Conservation (phyloP, 2,329 filamentous ascomycete species). For the Ophiostoma ips region DNA sequence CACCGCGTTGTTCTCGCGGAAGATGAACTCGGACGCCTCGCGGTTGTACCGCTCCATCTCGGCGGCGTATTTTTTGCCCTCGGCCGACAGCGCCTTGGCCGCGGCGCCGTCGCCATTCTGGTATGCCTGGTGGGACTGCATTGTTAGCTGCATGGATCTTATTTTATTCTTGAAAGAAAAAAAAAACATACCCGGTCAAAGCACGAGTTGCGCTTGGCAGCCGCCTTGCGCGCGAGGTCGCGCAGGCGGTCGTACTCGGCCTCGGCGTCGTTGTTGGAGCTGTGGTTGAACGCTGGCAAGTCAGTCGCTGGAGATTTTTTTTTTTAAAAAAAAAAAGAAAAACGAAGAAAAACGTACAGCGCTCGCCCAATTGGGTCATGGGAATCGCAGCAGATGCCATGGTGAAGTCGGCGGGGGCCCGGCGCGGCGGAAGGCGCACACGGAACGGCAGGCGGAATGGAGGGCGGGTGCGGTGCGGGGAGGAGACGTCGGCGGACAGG, state of each 20-base stretch:
- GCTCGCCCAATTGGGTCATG: constrained; percentile 30
- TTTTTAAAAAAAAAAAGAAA: too few species aligned
- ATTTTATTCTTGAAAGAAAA: too few species aligned
- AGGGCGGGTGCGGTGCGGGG: too few species aligned
- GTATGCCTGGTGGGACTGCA: constrained; percentile 67
- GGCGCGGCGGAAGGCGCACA: neutral
- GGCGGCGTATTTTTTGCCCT: constrained; percentile 71
- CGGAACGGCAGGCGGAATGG: neutral
- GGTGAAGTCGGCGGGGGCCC: neutral
- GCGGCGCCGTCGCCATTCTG: constrained; percentile 62
- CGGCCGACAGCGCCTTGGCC: constrained; percentile 73
- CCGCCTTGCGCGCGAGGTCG: constrained; percentile 68
- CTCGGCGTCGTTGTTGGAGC: constrained; percentile 53
- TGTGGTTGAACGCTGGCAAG: constrained; percentile 58
- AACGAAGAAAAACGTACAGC: constrained; percentile 29
- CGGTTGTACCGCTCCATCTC: constrained; percentile 81
- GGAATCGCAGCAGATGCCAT: constrained; percentile 19
- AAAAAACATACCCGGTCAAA: constrained; percentile 50
- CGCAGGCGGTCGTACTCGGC: constrained; percentile 86
- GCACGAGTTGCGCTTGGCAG: constrained; percentile 61
- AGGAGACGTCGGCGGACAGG: too few species aligned
- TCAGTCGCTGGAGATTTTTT: neutral
- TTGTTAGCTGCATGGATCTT: neutral
- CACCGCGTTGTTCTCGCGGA: constrained; percentile 80
- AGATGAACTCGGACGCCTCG: constrained; percentile 87